These are phyloP conservation scores for Toxoplasma gondii DNA, from an alignment of 169 alveolate genomes.

Conservation along the genomic window DNA sequence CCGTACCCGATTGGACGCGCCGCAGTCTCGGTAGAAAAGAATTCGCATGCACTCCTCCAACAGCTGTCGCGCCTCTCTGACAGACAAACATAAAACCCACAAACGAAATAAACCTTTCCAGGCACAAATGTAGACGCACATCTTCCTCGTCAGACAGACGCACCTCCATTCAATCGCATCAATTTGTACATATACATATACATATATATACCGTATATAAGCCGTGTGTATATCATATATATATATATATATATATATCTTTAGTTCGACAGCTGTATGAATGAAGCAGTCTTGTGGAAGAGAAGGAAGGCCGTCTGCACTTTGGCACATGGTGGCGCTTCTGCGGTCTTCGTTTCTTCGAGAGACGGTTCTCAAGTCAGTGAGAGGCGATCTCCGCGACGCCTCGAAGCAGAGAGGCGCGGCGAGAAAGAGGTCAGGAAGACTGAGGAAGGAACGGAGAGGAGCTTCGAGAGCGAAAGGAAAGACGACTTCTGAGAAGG, in stretches of 20 bases:
- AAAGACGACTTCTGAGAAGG: no score
- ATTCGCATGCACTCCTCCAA: constrained; percentile 58
- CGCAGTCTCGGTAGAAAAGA: constrained; percentile 48
- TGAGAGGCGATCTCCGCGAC: not conserved
- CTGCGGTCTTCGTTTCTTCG: no score
- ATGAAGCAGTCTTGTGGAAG: no score
- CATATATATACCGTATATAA: no score
- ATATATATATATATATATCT: no score
- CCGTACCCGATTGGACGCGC: constrained; percentile 44
- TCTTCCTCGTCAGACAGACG: not conserved
- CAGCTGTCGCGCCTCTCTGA: constrained; percentile 48
- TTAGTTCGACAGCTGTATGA: no score
- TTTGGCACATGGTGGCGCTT: no score
- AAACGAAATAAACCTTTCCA: not conserved
- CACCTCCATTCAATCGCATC: no score
- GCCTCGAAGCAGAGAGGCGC: not conserved
- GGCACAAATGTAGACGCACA: not conserved
- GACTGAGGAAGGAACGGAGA: not conserved
- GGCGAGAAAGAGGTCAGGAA: not conserved
- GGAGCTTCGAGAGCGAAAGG: not conserved
- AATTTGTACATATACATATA: no score
- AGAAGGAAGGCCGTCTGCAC: no score
- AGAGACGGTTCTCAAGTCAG: not conserved
- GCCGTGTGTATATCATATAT: no score
- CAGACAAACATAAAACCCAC: not conserved